Base-by-base conservation (phyloP, 805 yeast genomes). In the Candida andamanensis region DNA sequence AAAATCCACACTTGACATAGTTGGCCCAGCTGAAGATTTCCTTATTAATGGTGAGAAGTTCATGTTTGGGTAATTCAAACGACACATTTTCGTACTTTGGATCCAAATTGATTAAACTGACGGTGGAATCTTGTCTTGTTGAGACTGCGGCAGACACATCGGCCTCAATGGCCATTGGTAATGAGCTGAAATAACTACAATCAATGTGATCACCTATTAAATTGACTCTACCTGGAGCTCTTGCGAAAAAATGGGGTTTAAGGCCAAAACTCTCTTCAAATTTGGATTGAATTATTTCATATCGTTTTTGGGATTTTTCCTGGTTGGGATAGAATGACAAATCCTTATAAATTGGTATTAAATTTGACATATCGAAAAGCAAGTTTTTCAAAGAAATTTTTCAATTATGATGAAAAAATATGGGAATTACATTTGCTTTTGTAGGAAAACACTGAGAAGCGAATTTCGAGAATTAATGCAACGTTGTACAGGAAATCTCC, bases 161-260 rank as follows among this genome's bases (percentile, higher is more conserved):
- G 14, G 60, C 67, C 27, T 76, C 80, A 22, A 80, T 74, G 3
- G 89, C 86, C 79, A 80, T 74, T 12, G 87, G 87, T 42, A 80
- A 63, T 8, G 77, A 82, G 5, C 84, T 68, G 50, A 76, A 80
- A 45, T 72, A 69, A 42, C 74, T 72, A 50, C 80, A 80, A 56
- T 80, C 87, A 34, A 80, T 74, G 49, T 80, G 89, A 43, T 80
- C 87, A 22, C 89, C 87, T 35, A 80, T 77, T 37, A 80, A 58
- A 50, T 80, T 80, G 32, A 80, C 87, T 44, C 89, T 60, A 19
- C 87, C 87, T n/a, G 89, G 87, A 11, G 83, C 73, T 30, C 86
- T 63, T 15, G 78, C 59, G 23, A 75, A 54, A 46, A 77, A 69
- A 20, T 64, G 68, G 4, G 74, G 70, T 5, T 50, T 46, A 16